Base-by-base conservation (phyloP, 1,139 yeast species). In the Zhuliangozyma blackwelliae region DNA sequence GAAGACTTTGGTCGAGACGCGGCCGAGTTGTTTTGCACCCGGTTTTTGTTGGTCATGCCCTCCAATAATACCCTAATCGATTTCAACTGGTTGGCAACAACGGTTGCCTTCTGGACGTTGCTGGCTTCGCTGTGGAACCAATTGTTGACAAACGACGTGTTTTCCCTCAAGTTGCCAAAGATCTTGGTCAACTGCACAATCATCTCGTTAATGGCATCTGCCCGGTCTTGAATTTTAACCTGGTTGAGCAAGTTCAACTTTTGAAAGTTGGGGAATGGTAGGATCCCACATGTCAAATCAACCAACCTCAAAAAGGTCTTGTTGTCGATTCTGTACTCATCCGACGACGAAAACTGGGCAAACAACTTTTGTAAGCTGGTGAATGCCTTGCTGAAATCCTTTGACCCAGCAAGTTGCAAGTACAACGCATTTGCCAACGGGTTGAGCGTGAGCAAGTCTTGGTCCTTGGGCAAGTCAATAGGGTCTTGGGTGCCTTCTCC, bases 361-460 rank as follows among this genome's bases (percentile, higher is more conserved):
- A 51, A 54, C 21, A 72, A 48, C 44, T 60, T 59, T 45, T 63
- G 65, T 44, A 71, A 57, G 31, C 67, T 60, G 10, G 51, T 38
- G 43, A 64, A 68, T 1, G 76, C 75, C 39, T 64, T 67, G 16
- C 60, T 54, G 39, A 68, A 68, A 41, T 71, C 75, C 40, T 65
- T 68, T 19, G 75, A 64, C 1, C 73, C 73, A 1, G 68, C 66
- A 43, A 70, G 65, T 48, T 79, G 85, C 31, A 75, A 54, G 47
- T 66, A 75, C n/a, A 82, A 60, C 0, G 82, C 70, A 45, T 75
- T 75, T 0, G 87, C 80, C 37, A 82, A 55, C 0, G 89, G 90
- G 13, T 82, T 74, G 28, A 81, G 59, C 2, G 77, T 63, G 27
- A 79, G 54, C 11, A 80, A 59, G 40, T 71, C 68, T n/a, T 42